A percentile compares a stretch with the other conserved stretches of the same genome.
phyloP scores from a whole-genome alignment of 1,139 yeast species.

The Lodderomyces theae region DNA sequence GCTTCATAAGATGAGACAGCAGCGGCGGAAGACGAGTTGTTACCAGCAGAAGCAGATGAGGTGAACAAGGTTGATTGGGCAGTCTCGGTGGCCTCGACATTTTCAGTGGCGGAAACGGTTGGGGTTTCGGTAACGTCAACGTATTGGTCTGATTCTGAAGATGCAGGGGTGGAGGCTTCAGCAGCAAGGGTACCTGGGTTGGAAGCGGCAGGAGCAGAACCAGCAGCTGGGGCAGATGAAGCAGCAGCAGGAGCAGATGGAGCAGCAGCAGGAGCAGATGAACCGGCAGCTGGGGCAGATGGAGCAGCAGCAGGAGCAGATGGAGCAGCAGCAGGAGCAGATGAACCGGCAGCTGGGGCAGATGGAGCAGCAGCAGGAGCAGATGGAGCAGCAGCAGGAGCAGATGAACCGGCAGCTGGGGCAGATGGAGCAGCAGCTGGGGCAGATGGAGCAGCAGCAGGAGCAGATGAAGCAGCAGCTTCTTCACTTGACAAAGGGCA shows the following conservation, averaged over 20 bases:
- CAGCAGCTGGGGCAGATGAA: conserved; percentile 18
- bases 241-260: conserved; percentile 23
- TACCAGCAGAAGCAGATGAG: conserved; percentile 14
- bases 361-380: conserved; percentile 21
- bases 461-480: conserved; percentile 14
- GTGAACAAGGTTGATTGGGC: conserved; percentile 32
- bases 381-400: conserved; percentile 22
- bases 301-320: conserved; percentile 19
- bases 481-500: conserved; percentile 36
- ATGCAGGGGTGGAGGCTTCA: conserved; percentile 15
- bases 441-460: conserved; percentile 18
- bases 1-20: conserved; percentile 27
- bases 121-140: conserved; percentile 29
- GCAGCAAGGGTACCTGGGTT: conserved; percentile 19
- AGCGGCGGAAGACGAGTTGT: conserved; percentile 13
- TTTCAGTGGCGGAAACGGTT: conserved; percentile 16
- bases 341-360: conserved; percentile 33
- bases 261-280: conserved; percentile 24
- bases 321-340: conserved; percentile 28
- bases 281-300: conserved; percentile 19
- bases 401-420: conserved; percentile 20
- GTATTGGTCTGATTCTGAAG: conserved; percentile 23
- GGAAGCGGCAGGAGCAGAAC: conserved; percentile 24
- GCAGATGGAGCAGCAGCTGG: conserved; percentile 22
- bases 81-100: conserved; percentile 16